These are phyloP conservation scores for Wolfiporia cocos DNA, from an alignment of 1,284 basidiomycete species.

Conservation along the genomic window DNA sequence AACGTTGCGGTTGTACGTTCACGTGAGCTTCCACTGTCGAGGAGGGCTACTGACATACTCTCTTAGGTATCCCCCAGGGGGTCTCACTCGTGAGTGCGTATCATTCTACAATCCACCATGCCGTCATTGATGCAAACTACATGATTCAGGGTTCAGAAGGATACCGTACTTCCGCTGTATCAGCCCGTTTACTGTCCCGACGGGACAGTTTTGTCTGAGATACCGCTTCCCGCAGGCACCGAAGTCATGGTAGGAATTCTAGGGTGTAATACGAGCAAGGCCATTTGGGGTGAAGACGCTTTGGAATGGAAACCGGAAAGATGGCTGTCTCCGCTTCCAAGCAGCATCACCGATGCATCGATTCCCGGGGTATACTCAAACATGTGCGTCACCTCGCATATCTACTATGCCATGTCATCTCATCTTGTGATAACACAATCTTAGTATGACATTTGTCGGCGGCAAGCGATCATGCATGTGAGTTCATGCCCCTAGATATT, in stretches of 20 bases:
- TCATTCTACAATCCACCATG: background rate
- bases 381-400: constrained; percentile 13
- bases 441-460: constrained; percentile 28
- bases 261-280: constrained; percentile 36
- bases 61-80: background rate
- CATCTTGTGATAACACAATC: background rate
- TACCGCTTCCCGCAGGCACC: constrained; percentile 42
- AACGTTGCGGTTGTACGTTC: constrained; percentile 19
- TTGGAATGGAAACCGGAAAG: constrained; percentile 37
- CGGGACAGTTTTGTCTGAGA: constrained; percentile 29
- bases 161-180: constrained; percentile 17
- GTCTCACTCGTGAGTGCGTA: background rate
- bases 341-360: constrained; percentile 10
- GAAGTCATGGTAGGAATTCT: constrained; percentile 40
- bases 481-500: constrained; percentile 5
- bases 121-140: constrained; percentile 12
- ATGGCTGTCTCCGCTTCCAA: constrained; percentile 20
- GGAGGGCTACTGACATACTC: background rate
- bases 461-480: constrained; percentile 28
- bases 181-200: constrained; percentile 14
- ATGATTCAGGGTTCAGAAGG: constrained; percentile 14
- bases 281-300: constrained; percentile 52
- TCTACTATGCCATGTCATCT: background rate
- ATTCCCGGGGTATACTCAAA: constrained; percentile 23
- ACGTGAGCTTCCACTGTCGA: background rate